These are phyloP conservation scores for Clonostachys solani DNA, from an alignment of 2,329 filamentous ascomycete species.

Conservation along the genomic window DNA sequence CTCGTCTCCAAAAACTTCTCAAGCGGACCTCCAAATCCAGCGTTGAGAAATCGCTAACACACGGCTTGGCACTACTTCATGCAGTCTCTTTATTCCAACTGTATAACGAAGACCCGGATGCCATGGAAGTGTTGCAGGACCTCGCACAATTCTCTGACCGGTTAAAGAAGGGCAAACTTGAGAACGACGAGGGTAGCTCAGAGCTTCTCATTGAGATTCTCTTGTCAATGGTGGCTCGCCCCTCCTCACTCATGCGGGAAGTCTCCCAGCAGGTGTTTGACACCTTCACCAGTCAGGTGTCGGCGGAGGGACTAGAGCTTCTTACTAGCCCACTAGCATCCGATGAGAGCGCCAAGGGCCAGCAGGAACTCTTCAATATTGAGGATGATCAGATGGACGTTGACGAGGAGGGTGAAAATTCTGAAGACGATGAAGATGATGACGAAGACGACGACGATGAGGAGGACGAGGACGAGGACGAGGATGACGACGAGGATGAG, in stretches of 20 bases:
- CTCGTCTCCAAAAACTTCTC: conserved; percentile 47
- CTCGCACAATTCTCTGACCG: conserved; percentile 72
- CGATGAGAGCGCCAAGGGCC: conserved; percentile 77
- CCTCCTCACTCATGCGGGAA: conserved; percentile 78
- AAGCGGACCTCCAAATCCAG: conserved; percentile 29
- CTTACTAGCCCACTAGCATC: conserved; percentile 67
- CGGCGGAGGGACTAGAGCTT: conserved; percentile 64
- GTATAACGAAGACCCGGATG: conserved; percentile 85
- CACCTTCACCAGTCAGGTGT: conserved; percentile 73
- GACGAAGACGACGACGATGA: conserved; percentile 45
- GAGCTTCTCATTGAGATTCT: conserved; percentile 82
- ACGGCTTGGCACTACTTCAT: conserved; percentile 76
- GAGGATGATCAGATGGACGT: conserved; percentile 56
- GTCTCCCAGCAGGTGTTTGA: conserved; percentile 86
- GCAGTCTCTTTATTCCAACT: conserved; percentile 82
- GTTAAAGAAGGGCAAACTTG: conserved; percentile 41
- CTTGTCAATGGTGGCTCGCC: conserved; percentile 83
- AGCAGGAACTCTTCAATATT: conserved; percentile 78
- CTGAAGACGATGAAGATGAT: conserved; percentile 22
- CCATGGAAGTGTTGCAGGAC: conserved; percentile 76
- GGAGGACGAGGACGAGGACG: conserved; percentile 40
- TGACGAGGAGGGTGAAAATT: conserved; percentile 28
- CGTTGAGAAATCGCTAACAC: conserved; percentile 35
- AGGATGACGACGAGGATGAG: conserved; percentile 32
- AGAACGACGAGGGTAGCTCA: conserved; percentile 50